Evolutionary conservation across 495 filamentous ascomycete genomes (phyloP), one percentile per base, ranked within the genome.

Genomic region (Opeltia flavorubescens): DNA sequence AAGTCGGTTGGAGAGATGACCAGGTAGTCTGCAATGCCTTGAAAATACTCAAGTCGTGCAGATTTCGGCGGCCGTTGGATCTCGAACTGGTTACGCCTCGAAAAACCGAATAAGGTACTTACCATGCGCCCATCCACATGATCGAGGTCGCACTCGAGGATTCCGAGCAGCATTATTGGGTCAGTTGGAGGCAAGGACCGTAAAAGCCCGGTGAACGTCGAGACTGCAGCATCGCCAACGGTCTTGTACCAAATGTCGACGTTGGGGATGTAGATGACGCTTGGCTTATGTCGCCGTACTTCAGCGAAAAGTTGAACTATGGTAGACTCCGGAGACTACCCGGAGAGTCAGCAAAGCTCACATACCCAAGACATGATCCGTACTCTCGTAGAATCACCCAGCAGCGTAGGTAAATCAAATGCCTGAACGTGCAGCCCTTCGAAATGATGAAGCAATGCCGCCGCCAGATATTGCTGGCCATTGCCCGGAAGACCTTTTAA

Each of bases 381-480:
- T 61, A 73, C 67, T 49, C 80, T 74, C 17, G 78, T 73, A 23
- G 79, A 72, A 50, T 82, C 76, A 50, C 77, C 82, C 30, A 91
- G 63, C 40, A 95, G 64, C 5, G 83, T 91, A 5, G 87, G 76
- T 40, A 96, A 70, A 63, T 95, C 91, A 60, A 98, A 89, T n/a
- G 80, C 81, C 57, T 96, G 91, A 3, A 98, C 84, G 64, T 95
- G 86, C 5, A 96, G 70, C 34, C 86, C 84, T 63, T 98, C 93
- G 55, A 96, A 80, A 49, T 93, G 77, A 60, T 94, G 81, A 36
- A 96, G 63, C 30, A 95, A 63, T 27, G 91, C 91, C n/a, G 74
- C 76, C 18, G 85, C 83, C 43, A 98, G 67, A 56, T 98, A 95
- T 46, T 83, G 77, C 65, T 98, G 91, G 1, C 91, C 91, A 89